Conservation (phyloP, 2,329 filamentous ascomycete species). For the Tolypocladium capitatum region DNA sequence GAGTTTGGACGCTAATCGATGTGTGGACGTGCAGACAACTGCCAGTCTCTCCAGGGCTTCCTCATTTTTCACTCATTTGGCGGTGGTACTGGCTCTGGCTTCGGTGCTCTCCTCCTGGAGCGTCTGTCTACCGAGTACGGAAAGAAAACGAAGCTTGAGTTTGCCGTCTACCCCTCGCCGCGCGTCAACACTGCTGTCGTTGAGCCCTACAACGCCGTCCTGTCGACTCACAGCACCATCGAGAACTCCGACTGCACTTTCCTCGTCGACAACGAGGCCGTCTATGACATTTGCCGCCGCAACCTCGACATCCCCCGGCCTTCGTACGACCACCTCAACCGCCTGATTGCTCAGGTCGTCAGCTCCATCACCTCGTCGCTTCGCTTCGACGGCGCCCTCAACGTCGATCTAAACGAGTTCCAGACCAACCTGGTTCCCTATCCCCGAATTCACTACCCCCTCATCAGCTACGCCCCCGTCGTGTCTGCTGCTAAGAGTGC, state of each 20-base stretch:
- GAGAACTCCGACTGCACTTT: constrained; percentile 73
- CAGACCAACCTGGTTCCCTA: constrained; percentile 65
- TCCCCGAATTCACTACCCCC: constrained; percentile 60
- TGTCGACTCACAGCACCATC: constrained; percentile 63
- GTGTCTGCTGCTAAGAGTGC: constrained; percentile 62
- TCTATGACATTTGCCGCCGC: constrained; percentile 63
- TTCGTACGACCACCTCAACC: constrained; percentile 59
- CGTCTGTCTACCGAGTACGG: constrained; percentile 60
- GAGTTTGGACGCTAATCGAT: constrained; percentile 2
- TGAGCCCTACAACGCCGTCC: constrained; percentile 61
- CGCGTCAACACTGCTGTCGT: constrained; percentile 58
- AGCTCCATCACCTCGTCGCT: constrained; percentile 62
- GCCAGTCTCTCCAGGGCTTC: constrained; percentile 59
- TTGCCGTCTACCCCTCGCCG: constrained; percentile 58
- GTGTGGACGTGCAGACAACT: constrained; percentile 42
- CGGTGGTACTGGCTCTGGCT: constrained; percentile 60
- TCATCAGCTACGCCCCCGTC: constrained; percentile 61
- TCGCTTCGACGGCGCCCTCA: constrained; percentile 59
- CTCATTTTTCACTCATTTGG: constrained; percentile 65
- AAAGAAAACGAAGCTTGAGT: constrained; percentile 69
- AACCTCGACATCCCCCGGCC: constrained; percentile 58
- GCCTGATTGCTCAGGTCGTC: constrained; percentile 60
- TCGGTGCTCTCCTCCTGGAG: constrained; percentile 59
- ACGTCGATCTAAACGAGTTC: constrained; percentile 66
- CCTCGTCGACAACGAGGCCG: constrained; percentile 61